Base-by-base conservation (phyloP, 2,329 filamentous ascomycete genomes). In the Fusarium pseudonygamai region DNA sequence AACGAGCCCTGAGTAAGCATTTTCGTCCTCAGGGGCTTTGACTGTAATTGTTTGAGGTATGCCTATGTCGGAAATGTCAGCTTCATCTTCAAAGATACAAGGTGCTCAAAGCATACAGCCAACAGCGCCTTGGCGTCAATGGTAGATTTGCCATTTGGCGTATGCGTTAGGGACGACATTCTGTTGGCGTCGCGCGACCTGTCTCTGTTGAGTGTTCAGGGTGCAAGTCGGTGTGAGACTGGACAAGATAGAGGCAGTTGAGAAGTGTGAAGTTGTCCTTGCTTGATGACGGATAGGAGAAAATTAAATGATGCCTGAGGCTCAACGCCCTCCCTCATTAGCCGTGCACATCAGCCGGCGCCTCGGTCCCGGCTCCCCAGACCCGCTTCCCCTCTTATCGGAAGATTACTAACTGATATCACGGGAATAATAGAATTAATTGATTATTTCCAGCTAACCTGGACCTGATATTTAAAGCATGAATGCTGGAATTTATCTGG, bases 11-110 rank as follows among this genome's bases (percentile, higher is more conserved):
- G 46, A 5, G 67, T 69, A 3, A 30, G 49, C 65, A 69, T 69
- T 34, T 69, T 69, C 16, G 67, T 69, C 43, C 59, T 46, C 22
- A 69, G 45, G 6, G 67, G 67, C 30, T 64, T 69, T 22, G 43
- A 15, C 60, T 69, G 67, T 20, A 69, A 60, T 34, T 69, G 65
- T 34, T 52, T 49, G 24, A 69, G 65, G 34, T 69, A 69, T 22
- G 59, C 52, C 67, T 69, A n/a, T 37, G 13, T 22, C 14, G 24
- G 20, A 5, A 6, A 9, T 57, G 49, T 66, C 34, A 66, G 49
- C 45, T 5, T 22, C 7, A 11, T 30, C 16, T n/a, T n/a, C 24
- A 24, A 2, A 5, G 9, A 40, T 20, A 7, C 20, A 10, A n/a
- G 6, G 22, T 14, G 14, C 24, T 2, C 7, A 26, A 12, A 18